These are phyloP conservation scores for Orbilia brochopaga DNA, from an alignment of 2,329 filamentous ascomycete species.

Conservation along the genomic window DNA sequence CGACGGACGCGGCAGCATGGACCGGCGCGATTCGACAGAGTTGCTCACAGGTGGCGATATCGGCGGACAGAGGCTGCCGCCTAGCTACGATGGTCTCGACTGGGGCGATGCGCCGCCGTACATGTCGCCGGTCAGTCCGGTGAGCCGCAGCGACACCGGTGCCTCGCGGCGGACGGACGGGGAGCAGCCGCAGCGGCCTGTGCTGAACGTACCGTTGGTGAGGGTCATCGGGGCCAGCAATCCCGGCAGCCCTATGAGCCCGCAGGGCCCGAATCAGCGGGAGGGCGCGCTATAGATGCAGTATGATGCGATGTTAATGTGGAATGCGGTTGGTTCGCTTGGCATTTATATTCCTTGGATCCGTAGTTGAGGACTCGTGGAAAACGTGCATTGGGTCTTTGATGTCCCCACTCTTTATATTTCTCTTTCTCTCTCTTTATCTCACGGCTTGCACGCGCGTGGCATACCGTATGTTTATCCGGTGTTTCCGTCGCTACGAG, in stretches of 20 bases:
- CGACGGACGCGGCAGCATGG: slow-evolving; percentile 30
- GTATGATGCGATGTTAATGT: slow-evolving; percentile 9
- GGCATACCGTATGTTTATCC: no score
- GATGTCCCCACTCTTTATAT: no score
- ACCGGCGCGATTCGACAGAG: slow-evolving; percentile 42
- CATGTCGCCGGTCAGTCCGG: slow-evolving; percentile 39
- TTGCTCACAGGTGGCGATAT: slow-evolving; percentile 41
- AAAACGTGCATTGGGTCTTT: no score
- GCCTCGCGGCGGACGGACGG: slow-evolving; percentile 15
- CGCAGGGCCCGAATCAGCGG: slow-evolving; percentile 18
- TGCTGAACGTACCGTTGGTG: slow-evolving; percentile 46
- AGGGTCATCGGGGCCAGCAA: slow-evolving; percentile 49
- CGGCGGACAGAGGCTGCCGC: slow-evolving; percentile 33
- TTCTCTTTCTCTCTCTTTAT: no score
- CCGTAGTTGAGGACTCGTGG: no score
- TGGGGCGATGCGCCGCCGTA: slow-evolving; percentile 51
- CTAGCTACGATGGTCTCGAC: slow-evolving; percentile 49
- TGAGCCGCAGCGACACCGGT: slow-evolving; percentile 18
- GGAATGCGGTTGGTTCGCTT: neutral
- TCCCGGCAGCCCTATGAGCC: slow-evolving; percentile 40
- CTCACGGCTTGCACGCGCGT: no score
- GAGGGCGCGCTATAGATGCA: slow-evolving; percentile 34
- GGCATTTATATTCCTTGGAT: slow-evolving; percentile 6
- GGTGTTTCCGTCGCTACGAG: no score
- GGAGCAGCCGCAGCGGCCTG: slow-evolving; percentile 3